Conservation (phyloP, 2,329 filamentous ascomycete genomes). For the Pseudocercospora fuligena region DNA sequence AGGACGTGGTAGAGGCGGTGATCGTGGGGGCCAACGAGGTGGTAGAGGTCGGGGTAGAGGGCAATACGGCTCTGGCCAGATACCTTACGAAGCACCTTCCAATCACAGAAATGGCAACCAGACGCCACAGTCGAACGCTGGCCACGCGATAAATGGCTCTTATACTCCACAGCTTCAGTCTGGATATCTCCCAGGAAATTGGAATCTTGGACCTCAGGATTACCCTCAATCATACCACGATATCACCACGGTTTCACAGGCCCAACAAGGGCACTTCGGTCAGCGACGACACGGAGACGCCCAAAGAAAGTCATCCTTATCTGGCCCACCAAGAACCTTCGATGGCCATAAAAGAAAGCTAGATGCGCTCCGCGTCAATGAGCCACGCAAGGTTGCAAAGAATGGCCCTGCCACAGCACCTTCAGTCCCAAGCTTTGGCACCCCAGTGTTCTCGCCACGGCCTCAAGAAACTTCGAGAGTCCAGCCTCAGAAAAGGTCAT, state of each 20-base stretch:
- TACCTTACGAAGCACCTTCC: neutral
- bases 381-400: constrained; percentile 21
- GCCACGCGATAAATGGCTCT: neutral
- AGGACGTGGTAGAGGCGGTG: constrained; percentile 29
- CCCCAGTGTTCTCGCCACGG: constrained; percentile 25
- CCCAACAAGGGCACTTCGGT: neutral
- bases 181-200: neutral
- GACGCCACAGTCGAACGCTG: neutral
- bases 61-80: constrained; percentile 21
- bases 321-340: constrained; percentile 23
- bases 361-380: constrained; percentile 34
- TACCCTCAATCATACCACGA: no score
- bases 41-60: constrained; percentile 37
- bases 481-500: constrained; percentile 67
- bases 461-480: constrained; percentile 9
- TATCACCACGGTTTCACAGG: neutral
- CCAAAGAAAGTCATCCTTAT: neutral
- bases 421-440: constrained; percentile 41
- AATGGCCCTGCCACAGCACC: constrained; percentile 35
- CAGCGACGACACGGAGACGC: neutral
- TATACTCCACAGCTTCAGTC: neutral
- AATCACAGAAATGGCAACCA: neutral
- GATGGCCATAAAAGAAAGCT: constrained; percentile 43
- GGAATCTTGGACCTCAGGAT: no score
- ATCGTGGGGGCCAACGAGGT: neutral